phyloP scores from a whole-genome alignment of 176 grass and related monocot genomes.

The Pharus latifolius region DNA sequence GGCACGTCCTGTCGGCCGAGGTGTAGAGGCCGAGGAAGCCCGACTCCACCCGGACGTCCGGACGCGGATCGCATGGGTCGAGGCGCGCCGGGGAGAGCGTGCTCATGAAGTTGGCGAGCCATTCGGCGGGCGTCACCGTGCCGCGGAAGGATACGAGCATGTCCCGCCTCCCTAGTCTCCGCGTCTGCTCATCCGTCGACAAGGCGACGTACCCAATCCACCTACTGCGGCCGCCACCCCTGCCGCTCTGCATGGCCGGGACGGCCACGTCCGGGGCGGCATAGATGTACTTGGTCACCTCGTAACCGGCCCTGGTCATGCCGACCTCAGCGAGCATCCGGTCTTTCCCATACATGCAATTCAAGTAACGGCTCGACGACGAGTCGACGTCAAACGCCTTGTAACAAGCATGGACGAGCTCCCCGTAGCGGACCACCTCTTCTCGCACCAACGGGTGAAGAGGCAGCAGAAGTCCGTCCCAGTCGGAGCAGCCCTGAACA shows the following conservation, averaged over 20 bases:
- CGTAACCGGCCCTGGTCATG: constrained; percentile 19
- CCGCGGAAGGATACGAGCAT: constrained; percentile 29
- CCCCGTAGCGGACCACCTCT: constrained; percentile 47
- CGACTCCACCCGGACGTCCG: constrained; percentile 31
- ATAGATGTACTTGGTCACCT: constrained; percentile 60
- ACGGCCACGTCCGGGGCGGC: constrained; percentile 32
- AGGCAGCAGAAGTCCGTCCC: constrained; percentile 34
- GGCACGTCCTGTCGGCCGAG: constrained; percentile 19
- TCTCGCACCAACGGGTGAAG: constrained; percentile 39
- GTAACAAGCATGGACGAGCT: constrained; percentile 47
- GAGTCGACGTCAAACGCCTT: constrained; percentile 38
- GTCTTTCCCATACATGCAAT: constrained; percentile 32
- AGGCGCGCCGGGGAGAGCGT: constrained; percentile 20
- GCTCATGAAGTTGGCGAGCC: constrained; percentile 35
- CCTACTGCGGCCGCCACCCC: constrained; percentile 19
- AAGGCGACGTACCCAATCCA: constrained; percentile 63
- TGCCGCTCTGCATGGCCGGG: neutral
- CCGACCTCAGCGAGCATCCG: constrained; percentile 29
- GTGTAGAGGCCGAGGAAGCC: constrained; percentile 51
- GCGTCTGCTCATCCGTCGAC: constrained; percentile 28
- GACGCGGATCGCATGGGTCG: neutral
- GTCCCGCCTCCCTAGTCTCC: constrained; percentile 29
- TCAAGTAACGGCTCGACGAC: constrained; percentile 25
- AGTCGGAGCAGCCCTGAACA: constrained; percentile 44
- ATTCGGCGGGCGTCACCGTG: constrained; percentile 28